Conservation (phyloP, 176 grass and related monocot genomes). For the Ananas comosus region DNA sequence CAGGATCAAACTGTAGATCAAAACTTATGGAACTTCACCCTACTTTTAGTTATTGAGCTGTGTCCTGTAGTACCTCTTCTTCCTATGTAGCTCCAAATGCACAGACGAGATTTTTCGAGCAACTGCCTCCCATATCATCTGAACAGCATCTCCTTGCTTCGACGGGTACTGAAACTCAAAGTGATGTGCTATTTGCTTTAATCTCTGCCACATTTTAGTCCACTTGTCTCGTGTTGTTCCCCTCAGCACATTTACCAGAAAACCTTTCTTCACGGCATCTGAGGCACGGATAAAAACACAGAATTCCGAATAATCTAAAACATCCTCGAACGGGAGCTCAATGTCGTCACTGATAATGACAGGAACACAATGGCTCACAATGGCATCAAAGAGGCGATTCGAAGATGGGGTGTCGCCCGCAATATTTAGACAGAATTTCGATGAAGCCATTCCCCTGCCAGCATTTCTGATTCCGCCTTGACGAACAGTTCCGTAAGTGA, state of each 20-base stretch:
- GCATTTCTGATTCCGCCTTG: constrained; percentile 61
- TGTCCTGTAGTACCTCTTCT: constrained; percentile 26
- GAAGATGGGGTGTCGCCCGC: constrained; percentile 48
- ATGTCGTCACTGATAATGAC: constrained; percentile 76
- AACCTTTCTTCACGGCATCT: constrained; percentile 34
- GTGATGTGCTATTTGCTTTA: constrained; percentile 55
- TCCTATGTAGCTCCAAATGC: constrained; percentile 50
- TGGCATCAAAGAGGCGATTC: constrained; percentile 84
- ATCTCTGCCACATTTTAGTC: constrained; percentile 45
- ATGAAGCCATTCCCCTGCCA: constrained; percentile 45
- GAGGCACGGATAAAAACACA: constrained; percentile 66
- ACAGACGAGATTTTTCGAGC: constrained; percentile 58
- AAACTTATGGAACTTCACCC: constrained; percentile 6
- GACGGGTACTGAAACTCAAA: constrained; percentile 76
- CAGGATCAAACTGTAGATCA: constrained; percentile 1
- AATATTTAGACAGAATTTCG: neutral
- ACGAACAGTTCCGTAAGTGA: constrained; percentile 67
- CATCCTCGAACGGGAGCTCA: constrained; percentile 79
- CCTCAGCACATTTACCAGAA: constrained; percentile 39
- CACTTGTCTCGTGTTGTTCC: constrained; percentile 31
- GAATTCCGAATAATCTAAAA: constrained; percentile 78
- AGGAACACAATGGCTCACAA: constrained; percentile 68
- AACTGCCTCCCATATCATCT: constrained; percentile 74
- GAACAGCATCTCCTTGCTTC: constrained; percentile 39
- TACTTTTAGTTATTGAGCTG: constrained; percentile 22